Evolutionary conservation across 768 basidiomycete species (phyloP), one percentile per base, ranked within the genome.

Genomic region (Coprinellus aureogranulatus): DNA sequence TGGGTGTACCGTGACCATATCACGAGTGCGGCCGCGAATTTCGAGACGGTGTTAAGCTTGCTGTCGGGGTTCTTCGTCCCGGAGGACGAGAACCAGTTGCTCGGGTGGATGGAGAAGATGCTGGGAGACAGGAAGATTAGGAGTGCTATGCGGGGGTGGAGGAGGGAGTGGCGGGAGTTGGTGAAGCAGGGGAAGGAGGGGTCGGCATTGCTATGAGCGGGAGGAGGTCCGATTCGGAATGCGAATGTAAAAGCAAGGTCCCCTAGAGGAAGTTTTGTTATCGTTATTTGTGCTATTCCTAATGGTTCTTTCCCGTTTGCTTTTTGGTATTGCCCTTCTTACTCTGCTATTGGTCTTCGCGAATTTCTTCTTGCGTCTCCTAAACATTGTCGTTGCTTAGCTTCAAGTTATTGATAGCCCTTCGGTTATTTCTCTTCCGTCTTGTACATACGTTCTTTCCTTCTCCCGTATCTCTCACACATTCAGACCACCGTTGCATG

Each of bases 1-100:
- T 98, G 94, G 94, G 85, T 85, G 2, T 94, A 93, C 66, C 80
- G 86, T 96, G 94, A 94, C 71, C 87, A 93, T 54, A 88, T 99
- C 62, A 87, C 90, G 1, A 84, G 91, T 1, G 76, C 77, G 37
- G 71, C 86, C 5, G 94, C 94, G 25, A 87, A 77, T 61, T 98
- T 99, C 70, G 96, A 99, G 72, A 95, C 90, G 2, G 86, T 98
- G 20, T 76, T 98, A 16, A 94, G 92, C 14, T 76, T 94, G 14
- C 75, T 99, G 9, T 96, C 94, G 0, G 96, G 94, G 8, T 96
- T 94, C 74, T 98, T 97, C 67, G 87, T 98, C 6, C 91, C 93
- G 0, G 91, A 96, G 70, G 86, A 92, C 64, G 96, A 98, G 60
- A 85, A 98, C 64, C 73, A 77, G 3, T 77, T 97, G 26, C 73